phyloP scores from a whole-genome alignment of 805 yeast species.

The Candida andamanensis region DNA sequence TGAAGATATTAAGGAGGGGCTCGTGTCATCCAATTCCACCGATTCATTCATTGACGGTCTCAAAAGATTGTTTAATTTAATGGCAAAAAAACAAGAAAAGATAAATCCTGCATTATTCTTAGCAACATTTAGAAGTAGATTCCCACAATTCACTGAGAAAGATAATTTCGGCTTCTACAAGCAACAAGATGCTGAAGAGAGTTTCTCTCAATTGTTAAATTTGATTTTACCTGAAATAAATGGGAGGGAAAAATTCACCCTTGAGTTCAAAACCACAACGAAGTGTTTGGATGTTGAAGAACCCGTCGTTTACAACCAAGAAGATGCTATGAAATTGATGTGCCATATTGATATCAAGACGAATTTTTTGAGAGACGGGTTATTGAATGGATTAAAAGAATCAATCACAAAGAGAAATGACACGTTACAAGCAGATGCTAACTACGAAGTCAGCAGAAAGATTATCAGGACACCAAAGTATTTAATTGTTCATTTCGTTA shows the following conservation, averaged over 20 bases:
- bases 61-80: constrained; percentile 41
- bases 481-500: constrained; percentile 84
- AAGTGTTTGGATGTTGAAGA: constrained; percentile 51
- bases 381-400: constrained; percentile 69
- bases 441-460: constrained; percentile 53
- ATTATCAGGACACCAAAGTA: constrained; percentile 81
- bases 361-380: constrained; percentile 84
- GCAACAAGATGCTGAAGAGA: constrained; percentile 99
- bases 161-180: constrained; percentile 65
- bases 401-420: constrained; percentile 72
- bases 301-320: constrained; percentile 14
- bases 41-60: constrained; percentile 27
- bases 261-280: constrained; percentile 58
- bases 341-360: constrained; percentile 87
- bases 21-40: constrained; percentile 9
- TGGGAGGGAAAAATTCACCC: constrained; percentile 54
- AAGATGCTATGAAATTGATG: constrained; percentile 67
- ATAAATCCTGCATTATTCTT: constrained; percentile 69
- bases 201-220: constrained; percentile 72
- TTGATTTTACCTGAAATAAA: constrained; percentile 45
- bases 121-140: constrained; percentile 55
- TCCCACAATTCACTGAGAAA: constrained; percentile 88
- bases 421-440: constrained; percentile 64
- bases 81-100: constrained; percentile 40
- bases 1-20: constrained; percentile 33